Evolutionary conservation across 2,329 filamentous ascomycete genomes (phyloP).

Genomic region (Chalara sp.): DNA sequence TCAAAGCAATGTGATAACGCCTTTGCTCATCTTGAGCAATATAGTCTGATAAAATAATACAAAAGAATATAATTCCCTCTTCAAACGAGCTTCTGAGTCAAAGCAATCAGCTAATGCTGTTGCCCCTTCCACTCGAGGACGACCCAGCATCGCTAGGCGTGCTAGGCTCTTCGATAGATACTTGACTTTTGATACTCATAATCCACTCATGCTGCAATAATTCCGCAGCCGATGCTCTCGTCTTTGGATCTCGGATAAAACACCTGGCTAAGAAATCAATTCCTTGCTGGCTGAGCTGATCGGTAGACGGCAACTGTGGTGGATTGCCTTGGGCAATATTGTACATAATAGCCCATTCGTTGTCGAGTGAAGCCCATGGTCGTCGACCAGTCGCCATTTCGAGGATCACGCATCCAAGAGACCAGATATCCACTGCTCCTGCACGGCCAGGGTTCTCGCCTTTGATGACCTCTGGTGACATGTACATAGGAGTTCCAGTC

Average conservation of each 20-base stretch:
- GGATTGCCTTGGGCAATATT: conserved; percentile 97
- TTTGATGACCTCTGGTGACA: conserved; percentile 98
- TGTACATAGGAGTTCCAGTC: conserved; percentile 99
- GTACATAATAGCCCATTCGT: conserved; percentile 99
- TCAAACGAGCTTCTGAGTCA: not conserved
- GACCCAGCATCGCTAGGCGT: conserved; percentile 49
- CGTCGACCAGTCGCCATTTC: conserved; percentile 95
- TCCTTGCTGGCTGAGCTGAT: conserved; percentile 78
- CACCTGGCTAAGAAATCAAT: conserved; percentile 85
- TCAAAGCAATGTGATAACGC: not conserved
- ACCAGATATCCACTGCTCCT: conserved; percentile 92
- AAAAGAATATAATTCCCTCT: not conserved
- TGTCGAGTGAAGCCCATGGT: conserved; percentile 93
- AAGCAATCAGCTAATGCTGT: conserved; percentile 14
- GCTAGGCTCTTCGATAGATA: conserved; percentile 48
- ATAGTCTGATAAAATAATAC: not conserved
- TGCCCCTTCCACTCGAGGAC: conserved; percentile 14
- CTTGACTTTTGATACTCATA: conserved; percentile 56
- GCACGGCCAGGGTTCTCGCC: conserved; percentile 75
- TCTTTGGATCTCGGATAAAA: conserved; percentile 77
- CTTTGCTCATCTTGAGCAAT: not conserved
- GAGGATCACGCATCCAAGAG: conserved; percentile 88
- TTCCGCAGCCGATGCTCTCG: conserved; percentile 76
- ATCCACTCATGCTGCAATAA: conserved; percentile 93
- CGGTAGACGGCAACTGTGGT: conserved; percentile 71